Conservation (phyloP, 805 yeast genomes). For the Saturnispora diversa region DNA sequence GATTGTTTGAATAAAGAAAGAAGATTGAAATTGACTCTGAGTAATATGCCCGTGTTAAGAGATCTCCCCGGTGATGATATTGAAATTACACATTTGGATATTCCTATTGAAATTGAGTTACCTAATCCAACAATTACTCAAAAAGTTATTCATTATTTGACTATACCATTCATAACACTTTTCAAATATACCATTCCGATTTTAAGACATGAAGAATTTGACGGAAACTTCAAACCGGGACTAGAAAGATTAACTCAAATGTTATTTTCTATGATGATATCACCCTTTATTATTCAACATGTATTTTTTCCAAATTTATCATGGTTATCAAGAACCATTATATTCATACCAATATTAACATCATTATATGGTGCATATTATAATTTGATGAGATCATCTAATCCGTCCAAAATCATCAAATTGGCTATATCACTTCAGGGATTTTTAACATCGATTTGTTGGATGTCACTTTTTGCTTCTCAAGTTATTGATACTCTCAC, state of each 20-base stretch:
- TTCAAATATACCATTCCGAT: conserved; percentile 23
- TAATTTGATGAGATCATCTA: conserved; percentile 15
- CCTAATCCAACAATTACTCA: conserved; percentile 6
- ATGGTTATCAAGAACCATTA: background rate
- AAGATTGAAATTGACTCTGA: conserved; percentile 13
- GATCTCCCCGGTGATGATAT: conserved; percentile 10
- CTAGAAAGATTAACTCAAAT: conserved; percentile 16
- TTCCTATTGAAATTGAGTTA: conserved; percentile 9
- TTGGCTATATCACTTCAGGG: conserved; percentile 42
- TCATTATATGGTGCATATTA: conserved; percentile 17
- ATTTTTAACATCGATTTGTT: conserved; percentile 54
- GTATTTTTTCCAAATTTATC: conserved; percentile 17
- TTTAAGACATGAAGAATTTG: conserved; percentile 19
- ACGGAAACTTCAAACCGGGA: conserved; percentile 18
- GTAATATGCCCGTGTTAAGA: conserved; percentile 13
- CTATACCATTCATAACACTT: conserved; percentile 19
- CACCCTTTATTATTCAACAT: conserved; percentile 19
- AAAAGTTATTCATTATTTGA: conserved; percentile 11
- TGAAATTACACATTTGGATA: conserved; percentile 3
- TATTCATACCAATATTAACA: conserved; percentile 11
- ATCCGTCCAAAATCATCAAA: conserved; percentile 20
- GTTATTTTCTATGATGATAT: conserved; percentile 17
- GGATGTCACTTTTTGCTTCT: conserved; percentile 64
- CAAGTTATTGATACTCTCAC: conserved; percentile 61
- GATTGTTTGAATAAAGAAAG: conserved; percentile 21